These are phyloP conservation scores for Colletotrichum caudatum DNA, from an alignment of 2,329 filamentous ascomycete genomes.

Conservation along the genomic window DNA sequence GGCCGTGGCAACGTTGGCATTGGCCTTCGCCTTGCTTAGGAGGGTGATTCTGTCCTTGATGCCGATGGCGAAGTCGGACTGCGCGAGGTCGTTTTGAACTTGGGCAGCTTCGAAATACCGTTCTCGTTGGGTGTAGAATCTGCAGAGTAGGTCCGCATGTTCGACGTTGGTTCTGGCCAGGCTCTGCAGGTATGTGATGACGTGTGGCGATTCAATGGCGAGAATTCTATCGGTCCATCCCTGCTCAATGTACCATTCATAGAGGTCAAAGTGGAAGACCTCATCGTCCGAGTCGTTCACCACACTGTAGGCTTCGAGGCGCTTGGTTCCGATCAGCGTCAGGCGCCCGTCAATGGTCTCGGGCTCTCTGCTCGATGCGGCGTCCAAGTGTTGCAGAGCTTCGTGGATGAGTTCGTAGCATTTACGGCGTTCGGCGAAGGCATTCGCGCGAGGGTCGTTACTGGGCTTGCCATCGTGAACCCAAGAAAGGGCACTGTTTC, in stretches of 20 bases:
- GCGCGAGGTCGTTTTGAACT: slow-evolving; percentile 86
- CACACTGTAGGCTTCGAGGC: slow-evolving; percentile 88
- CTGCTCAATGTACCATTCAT: slow-evolving; percentile 94
- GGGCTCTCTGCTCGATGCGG: slow-evolving; percentile 74
- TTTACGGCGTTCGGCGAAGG: slow-evolving; percentile 77
- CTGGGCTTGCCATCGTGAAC: slow-evolving; percentile 83
- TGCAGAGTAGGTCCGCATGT: slow-evolving; percentile 92
- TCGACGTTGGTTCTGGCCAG: slow-evolving; percentile 78
- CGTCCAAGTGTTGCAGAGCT: slow-evolving; percentile 83
- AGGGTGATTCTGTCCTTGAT: slow-evolving; percentile 90
- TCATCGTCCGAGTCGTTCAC: slow-evolving; percentile 91
- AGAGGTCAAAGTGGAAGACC: slow-evolving; percentile 95
- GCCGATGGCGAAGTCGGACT: slow-evolving; percentile 82
- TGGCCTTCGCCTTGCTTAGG: slow-evolving; percentile 90
- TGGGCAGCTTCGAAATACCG: slow-evolving; percentile 88
- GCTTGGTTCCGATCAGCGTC: slow-evolving; percentile 81
- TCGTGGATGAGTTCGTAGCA: slow-evolving; percentile 91
- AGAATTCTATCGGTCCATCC: slow-evolving; percentile 89
- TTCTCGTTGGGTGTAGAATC: slow-evolving; percentile 87
- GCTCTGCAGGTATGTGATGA: slow-evolving; percentile 86
- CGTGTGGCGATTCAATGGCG: slow-evolving; percentile 84
- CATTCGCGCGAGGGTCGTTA: slow-evolving; percentile 75
- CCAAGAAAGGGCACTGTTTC: slow-evolving; percentile 87
- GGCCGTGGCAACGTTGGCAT: slow-evolving; percentile 85
- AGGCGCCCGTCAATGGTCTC: slow-evolving; percentile 82